Evolutionary conservation across 2,329 filamentous ascomycete genomes (phyloP), one percentile per base, ranked within the genome.

Genomic region (Alternaria viburni): DNA sequence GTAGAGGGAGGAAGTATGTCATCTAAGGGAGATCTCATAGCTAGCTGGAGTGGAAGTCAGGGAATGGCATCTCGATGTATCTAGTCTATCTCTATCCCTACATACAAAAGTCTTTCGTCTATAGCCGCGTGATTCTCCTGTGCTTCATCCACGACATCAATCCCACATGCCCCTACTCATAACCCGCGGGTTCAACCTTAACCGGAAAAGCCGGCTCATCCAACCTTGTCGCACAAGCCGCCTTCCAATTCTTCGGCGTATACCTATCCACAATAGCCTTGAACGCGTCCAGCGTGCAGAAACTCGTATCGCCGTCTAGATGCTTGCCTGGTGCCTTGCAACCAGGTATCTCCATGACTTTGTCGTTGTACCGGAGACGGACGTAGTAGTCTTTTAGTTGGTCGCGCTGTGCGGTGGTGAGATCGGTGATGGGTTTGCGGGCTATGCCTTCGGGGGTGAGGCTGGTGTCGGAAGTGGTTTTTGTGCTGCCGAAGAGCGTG

Each of bases 271-370:
- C 93, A 59, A 97, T 92, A 55, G 88, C 84, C 81, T 98, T 98
- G 85, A 99, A 99, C 0, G 95, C 93, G 60, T 91, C 88, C 89
- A 99, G 81, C 0, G 95, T 98, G 81, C 96, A 99, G 74, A 98
- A 95, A 25, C 89, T 92, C 70, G 93, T 90, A 71, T 98, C 92
- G 1, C 93, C 93, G 1, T 92, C 88, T 3, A 97, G 85, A 80
- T 99, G 96, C 64, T 94, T 96, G 7, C 93, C 93, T 0, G 85
- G 80, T 10, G 86, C 81, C 69, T 86, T 89, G 79, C 96, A 99
- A 3, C 93, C 94, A 0, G 95, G 95, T 17, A 99, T 86, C 13
- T 86, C 88, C 75, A 98, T 88, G 4, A 93, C 87, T 57, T 86
- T 85, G 78, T 98, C 96, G 73, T 99, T 99, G 81, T 97, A 99